Percentiles rank a stretch among this genome's conserved stretches.
phyloP scores from a whole-genome alignment of 805 yeast species.

The Yarrowia sp. region DNA sequence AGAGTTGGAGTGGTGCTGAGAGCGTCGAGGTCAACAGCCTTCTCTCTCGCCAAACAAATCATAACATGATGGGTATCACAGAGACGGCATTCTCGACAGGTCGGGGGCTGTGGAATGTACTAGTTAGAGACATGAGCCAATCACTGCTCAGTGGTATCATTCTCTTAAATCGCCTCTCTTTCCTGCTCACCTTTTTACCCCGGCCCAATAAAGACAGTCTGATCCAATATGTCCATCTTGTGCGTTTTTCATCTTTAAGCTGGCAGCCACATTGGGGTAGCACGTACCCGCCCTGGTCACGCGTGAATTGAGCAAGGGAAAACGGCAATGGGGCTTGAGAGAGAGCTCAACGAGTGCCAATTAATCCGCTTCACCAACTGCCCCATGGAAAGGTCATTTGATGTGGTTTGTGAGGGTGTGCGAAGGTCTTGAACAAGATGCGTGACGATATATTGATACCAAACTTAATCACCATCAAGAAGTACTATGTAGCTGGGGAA shows the following conservation, averaged over 20 bases:
- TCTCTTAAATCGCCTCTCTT: neutral
- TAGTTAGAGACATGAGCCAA: too few species aligned
- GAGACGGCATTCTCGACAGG: neutral
- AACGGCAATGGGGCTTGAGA: too few species aligned
- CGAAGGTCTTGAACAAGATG: too few species aligned
- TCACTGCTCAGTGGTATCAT: too few species aligned
- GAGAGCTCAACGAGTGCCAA: too few species aligned
- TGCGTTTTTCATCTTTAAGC: constrained; percentile 16
- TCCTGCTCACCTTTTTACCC: too few species aligned
- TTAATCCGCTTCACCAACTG: too few species aligned
- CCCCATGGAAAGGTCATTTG: too few species aligned
- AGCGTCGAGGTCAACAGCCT: too few species aligned
- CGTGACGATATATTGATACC: too few species aligned
- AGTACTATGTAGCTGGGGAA: neutral
- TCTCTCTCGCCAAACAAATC: neutral
- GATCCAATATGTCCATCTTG: neutral
- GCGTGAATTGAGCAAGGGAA: neutral
- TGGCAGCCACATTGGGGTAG: neutral
- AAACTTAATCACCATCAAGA: neutral
- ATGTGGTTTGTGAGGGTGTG: too few species aligned
- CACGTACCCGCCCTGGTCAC: neutral
- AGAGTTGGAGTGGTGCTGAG: neutral
- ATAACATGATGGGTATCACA: constrained; percentile 1
- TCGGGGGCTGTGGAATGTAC: neutral
- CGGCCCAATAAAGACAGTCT: neutral